These are phyloP conservation scores for Cercophora samala DNA, from an alignment of 495 filamentous ascomycete genomes.

Conservation along the genomic window DNA sequence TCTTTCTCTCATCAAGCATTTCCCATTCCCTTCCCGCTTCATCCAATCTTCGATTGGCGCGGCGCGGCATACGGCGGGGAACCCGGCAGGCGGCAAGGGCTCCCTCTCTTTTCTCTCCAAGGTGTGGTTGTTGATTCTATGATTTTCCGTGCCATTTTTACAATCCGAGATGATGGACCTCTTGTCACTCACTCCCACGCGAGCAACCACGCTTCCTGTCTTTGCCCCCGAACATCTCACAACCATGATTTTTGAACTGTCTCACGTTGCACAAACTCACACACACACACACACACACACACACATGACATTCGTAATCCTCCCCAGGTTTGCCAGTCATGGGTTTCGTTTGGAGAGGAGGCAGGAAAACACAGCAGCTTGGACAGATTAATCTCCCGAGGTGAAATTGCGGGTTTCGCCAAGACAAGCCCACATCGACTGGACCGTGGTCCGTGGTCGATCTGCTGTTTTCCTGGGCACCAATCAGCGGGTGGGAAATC, in stretches of 20 bases:
- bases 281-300: background rate
- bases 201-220: background rate
- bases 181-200: background rate
- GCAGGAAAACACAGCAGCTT: conserved; percentile 1
- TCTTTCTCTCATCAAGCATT: background rate
- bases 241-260: background rate
- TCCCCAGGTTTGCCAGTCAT: background rate
- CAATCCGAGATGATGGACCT: background rate
- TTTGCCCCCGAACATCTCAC: background rate
- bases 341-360: background rate
- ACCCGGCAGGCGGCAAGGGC: conserved; percentile 3
- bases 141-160: background rate
- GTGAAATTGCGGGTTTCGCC: conserved; percentile 6
- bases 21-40: conserved; percentile 3
- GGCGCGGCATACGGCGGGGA: conserved; percentile 9
- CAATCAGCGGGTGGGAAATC: conserved; percentile 19
- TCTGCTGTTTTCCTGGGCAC: conserved; percentile 17
- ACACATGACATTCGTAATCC: too few species aligned
- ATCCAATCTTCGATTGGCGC: background rate
- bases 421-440: conserved; percentile 1
- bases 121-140: background rate
- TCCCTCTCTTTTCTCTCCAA: background rate
- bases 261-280: background rate
- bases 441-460: conserved; percentile 1
- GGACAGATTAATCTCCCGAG: background rate